Base-by-base conservation (phyloP, 148 eudicot species). In the Vaccinium corymbosum region DNA sequence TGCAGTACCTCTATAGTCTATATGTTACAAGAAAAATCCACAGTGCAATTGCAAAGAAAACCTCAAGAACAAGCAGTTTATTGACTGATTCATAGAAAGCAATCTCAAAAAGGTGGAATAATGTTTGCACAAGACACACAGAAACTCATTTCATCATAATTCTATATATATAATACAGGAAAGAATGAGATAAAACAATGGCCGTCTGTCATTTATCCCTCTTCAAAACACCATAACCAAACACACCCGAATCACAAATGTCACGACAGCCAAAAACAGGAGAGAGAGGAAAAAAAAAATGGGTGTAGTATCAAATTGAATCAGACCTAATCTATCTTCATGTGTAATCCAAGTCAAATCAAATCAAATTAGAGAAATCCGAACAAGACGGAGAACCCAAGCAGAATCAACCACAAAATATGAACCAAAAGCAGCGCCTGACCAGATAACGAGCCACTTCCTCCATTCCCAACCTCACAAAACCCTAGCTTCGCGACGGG, bases 361-460 rank as follows among this genome's bases (percentile, higher is more conserved):
- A 6, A 49, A 55, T 4, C 10, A 7, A 73, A 14, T 93, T 87
- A 93, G 50, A 95, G 90, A 72, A 95, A 86, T 15, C 95, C 98
- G 72, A 93, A 95, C 70, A 95, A 89, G 16, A 93, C 91, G 25
- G 94, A 89, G 70, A 95, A 88, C 5, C 97, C 98, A 16, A 95
- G 88, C 68, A 93, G 89, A 49, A 93, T 89, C 1, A 94, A 87
- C 95, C 95, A 95, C 51, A 95, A 86, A 77, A 95, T 90, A 83
- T 94, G 98, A n/a, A 95, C 93, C 87, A 95, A 82, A 42, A 95
- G 83, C 52, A 95, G 78, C 0, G 98, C 98, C 87, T 95, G 95
- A 22, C 97, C 96, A 66, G 98, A 91, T 50, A 94, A 87, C 14
- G 91, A 87, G 10, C 91, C 92, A 77, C 93, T 87, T 2, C 94